Percentiles rank a stretch among this genome's conserved stretches.
These are phyloP conservation scores for Guyanaporus albipodus DNA, from an alignment of 768 basidiomycete genomes.

Conservation along the genomic window DNA sequence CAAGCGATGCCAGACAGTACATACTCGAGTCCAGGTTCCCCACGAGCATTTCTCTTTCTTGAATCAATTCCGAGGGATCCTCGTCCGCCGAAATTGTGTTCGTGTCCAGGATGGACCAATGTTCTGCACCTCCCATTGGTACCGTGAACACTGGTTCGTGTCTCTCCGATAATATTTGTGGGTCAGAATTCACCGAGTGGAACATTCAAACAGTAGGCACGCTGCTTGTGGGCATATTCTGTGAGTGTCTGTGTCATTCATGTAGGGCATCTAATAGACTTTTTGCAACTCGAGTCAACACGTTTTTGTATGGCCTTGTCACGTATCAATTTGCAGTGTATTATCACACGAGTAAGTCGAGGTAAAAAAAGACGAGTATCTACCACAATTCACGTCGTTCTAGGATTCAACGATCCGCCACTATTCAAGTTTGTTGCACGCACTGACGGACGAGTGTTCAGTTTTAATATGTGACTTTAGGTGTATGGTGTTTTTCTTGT, in stretches of 20 bases:
- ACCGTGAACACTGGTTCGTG: too few relatives aligned
- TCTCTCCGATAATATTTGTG: too few relatives aligned
- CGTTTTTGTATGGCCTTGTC: conserved; percentile 40
- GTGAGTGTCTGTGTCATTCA: conserved; percentile 5
- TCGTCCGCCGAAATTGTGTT: too few relatives aligned
- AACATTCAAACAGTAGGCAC: too few relatives aligned
- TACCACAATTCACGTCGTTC: background rate
- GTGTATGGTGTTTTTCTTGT: conserved; percentile 18
- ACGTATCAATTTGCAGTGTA: conserved; percentile 42
- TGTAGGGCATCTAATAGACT: too few relatives aligned
- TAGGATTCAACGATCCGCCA: conserved; percentile 17
- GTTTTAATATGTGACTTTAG: background rate
- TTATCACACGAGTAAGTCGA: conserved; percentile 20
- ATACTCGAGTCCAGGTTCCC: too few relatives aligned
- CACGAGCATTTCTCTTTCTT: too few relatives aligned
- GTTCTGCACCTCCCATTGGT: too few relatives aligned
- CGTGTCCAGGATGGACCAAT: too few relatives aligned
- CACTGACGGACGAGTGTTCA: background rate
- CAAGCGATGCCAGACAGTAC: too few relatives aligned
- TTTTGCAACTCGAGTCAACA: conserved; percentile 18
- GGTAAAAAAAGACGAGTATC: background rate
- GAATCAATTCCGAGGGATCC: too few relatives aligned
- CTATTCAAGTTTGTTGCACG: conserved; percentile 3
- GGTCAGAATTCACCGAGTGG: too few relatives aligned
- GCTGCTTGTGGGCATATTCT: conserved; percentile 18